phyloP scores from a whole-genome alignment of 495 filamentous ascomycete genomes.

The Penicillium roqueforti region DNA sequence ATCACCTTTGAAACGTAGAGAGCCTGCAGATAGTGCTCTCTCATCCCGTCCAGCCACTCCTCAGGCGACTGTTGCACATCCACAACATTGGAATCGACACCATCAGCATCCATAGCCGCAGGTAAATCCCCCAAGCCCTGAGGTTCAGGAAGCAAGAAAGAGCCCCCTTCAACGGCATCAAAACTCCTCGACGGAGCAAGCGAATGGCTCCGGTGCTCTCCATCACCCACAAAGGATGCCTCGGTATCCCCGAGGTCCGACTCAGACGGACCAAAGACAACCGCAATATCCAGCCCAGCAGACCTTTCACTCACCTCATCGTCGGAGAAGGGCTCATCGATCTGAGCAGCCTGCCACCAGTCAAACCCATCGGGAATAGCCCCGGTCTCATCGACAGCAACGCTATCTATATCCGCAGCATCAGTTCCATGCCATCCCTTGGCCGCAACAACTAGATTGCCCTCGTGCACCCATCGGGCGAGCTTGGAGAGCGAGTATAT shows the following conservation, averaged over 20 bases:
- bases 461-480: constrained; percentile 55
- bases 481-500: constrained; percentile 72
- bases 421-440: constrained; percentile 38
- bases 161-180: not conserved
- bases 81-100: constrained; percentile 5
- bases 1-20: constrained; percentile 84
- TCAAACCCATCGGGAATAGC: constrained; percentile 14
- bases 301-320: constrained; percentile 20
- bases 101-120: constrained; percentile 18
- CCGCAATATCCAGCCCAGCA: constrained; percentile 28
- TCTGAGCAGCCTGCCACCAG: constrained; percentile 40
- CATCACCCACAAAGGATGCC: constrained; percentile 21
- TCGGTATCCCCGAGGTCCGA: constrained; percentile 4
- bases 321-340: constrained; percentile 32
- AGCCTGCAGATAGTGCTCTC: constrained; percentile 76
- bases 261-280: constrained; percentile 28
- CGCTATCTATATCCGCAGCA: constrained; percentile 32
- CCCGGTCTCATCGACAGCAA: constrained; percentile 31
- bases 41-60: constrained; percentile 62
- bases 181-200: constrained; percentile 10
- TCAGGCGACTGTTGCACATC: constrained; percentile 50
- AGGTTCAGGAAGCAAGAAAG: constrained; percentile 12
- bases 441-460: constrained; percentile 30
- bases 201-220: constrained; percentile 21
- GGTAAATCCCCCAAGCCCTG: constrained; percentile 9